Evolutionary conservation across 495 filamentous ascomycete species (phyloP).

Genomic region (Tuber umbilicatum): DNA sequence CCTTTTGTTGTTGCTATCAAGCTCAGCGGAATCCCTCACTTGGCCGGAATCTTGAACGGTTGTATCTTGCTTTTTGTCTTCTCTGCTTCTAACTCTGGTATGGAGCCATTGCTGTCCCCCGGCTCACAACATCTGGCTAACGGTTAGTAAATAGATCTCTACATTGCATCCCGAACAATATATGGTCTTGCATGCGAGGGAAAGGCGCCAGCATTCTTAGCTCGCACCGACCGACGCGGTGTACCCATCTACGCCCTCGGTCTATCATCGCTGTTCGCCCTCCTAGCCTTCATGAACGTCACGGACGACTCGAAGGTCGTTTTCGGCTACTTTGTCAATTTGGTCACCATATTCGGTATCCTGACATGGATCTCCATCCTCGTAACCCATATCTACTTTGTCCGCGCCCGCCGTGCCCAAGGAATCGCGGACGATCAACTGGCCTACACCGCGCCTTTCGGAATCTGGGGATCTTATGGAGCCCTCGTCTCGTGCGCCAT

Average conservation of each 20-base stretch:
- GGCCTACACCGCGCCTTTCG: conserved; percentile 68
- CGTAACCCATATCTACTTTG: conserved; percentile 73
- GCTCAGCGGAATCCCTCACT: conserved; percentile 49
- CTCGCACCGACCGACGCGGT: conserved; percentile 63
- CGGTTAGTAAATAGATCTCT: conserved; percentile 48
- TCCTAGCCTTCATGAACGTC: conserved; percentile 75
- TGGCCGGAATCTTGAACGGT: conserved; percentile 56
- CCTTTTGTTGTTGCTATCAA: conserved; percentile 59
- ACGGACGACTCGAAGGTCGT: conserved; percentile 59
- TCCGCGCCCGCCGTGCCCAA: conserved; percentile 66
- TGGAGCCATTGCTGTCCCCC: conserved; percentile 32
- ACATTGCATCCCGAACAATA: conserved; percentile 76
- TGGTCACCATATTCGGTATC: conserved; percentile 72
- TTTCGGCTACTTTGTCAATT: conserved; percentile 79
- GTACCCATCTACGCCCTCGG: conserved; percentile 67
- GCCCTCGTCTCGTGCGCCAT: conserved; percentile 64
- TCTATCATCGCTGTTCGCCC: conserved; percentile 55
- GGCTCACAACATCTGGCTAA: conserved; percentile 12
- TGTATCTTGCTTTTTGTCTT: conserved; percentile 74
- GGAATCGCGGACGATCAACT: conserved; percentile 57
- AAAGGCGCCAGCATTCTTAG: conserved; percentile 66
- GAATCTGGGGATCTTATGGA: conserved; percentile 58
- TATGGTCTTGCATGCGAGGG: conserved; percentile 71
- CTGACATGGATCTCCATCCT: conserved; percentile 81
- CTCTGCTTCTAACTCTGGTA: conserved; percentile 63